Percentiles rank a stretch among this genome's conserved stretches.
Evolutionary conservation across 2,329 filamentous ascomycete genomes (phyloP).

Genomic region (Intubia oerlemansii): DNA sequence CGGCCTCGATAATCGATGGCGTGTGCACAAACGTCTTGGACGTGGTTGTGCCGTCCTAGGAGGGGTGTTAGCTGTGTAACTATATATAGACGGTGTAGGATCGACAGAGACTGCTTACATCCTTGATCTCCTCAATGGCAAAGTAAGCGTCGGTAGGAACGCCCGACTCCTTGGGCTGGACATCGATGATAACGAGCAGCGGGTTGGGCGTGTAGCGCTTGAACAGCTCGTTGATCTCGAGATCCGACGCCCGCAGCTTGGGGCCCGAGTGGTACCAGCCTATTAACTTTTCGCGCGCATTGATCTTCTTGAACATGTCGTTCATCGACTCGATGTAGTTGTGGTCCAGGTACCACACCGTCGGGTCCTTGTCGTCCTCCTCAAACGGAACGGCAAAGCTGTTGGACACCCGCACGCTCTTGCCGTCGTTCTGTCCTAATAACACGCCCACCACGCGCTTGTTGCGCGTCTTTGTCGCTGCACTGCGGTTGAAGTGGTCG

Average conservation of each 20-base stretch:
- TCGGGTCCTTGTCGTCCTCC: constrained; percentile 95
- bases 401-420: constrained; percentile 93
- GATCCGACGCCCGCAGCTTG: constrained; percentile 85
- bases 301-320: constrained; percentile 99
- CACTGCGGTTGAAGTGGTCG: constrained; percentile 92
- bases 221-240: constrained; percentile 99
- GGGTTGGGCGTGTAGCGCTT: constrained; percentile 97
- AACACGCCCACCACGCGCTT: constrained; percentile 86
- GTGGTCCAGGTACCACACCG: constrained; percentile 98
- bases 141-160: constrained; percentile 98
- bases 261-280: constrained; percentile 99
- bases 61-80: background rate
- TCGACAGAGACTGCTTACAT: constrained; percentile 42
- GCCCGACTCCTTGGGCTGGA: constrained; percentile 92
- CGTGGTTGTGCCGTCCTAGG: constrained; percentile 86
- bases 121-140: constrained; percentile 97
- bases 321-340: constrained; percentile 99
- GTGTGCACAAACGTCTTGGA: constrained; percentile 97
- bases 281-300: constrained; percentile 94
- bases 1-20: constrained; percentile 92
- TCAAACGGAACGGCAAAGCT: constrained; percentile 98
- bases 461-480: constrained; percentile 64
- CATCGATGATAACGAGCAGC: constrained; percentile 90
- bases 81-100: too few species aligned
- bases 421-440: constrained; percentile 87